Conservation (phyloP, 179 eudicot species). For the Camellia oleifera region DNA sequence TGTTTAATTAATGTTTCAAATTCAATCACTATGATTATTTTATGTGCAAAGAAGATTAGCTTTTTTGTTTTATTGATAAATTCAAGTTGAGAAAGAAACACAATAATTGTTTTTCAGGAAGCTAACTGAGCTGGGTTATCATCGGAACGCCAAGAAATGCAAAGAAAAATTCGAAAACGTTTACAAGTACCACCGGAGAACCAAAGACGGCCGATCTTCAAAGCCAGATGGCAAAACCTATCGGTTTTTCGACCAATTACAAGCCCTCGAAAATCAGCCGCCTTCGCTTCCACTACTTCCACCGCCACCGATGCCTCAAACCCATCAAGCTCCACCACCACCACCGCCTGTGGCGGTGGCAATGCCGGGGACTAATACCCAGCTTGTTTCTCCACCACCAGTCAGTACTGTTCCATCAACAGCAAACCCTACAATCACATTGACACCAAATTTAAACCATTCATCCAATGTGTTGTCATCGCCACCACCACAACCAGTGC, state of each 20-base stretch:
- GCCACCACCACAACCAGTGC: slow-evolving; percentile 7
- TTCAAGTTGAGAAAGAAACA: background rate
- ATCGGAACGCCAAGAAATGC: slow-evolving; percentile 77
- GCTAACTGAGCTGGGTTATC: slow-evolving; percentile 70
- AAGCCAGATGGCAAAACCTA: slow-evolving; percentile 63
- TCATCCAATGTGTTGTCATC: slow-evolving; percentile 1
- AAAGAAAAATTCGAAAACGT: slow-evolving; percentile 91
- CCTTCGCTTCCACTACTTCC: slow-evolving; percentile 21
- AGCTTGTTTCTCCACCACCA: slow-evolving; percentile 1
- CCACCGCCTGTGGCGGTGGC: background rate
- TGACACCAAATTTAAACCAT: background rate
- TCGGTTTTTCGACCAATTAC: slow-evolving; percentile 74
- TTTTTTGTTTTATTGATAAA: background rate
- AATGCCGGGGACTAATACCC: slow-evolving; percentile 13
- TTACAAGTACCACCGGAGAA: slow-evolving; percentile 80
- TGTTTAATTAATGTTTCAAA: background rate
- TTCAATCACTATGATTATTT: slow-evolving; percentile 10
- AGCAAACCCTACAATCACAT: slow-evolving; percentile 5
- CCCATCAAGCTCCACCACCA: background rate
- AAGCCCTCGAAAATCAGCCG: slow-evolving; percentile 58
- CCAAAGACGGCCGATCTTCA: slow-evolving; percentile 57
- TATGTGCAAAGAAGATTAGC: slow-evolving; percentile 10
- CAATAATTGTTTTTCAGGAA: slow-evolving; percentile 42
- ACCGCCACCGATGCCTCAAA: slow-evolving; percentile 18
- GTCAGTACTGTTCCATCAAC: slow-evolving; percentile 16